These are phyloP conservation scores for Kappamyces sp. DNA, from an alignment of 192 early-diverging fungal species.

Conservation along the genomic window DNA sequence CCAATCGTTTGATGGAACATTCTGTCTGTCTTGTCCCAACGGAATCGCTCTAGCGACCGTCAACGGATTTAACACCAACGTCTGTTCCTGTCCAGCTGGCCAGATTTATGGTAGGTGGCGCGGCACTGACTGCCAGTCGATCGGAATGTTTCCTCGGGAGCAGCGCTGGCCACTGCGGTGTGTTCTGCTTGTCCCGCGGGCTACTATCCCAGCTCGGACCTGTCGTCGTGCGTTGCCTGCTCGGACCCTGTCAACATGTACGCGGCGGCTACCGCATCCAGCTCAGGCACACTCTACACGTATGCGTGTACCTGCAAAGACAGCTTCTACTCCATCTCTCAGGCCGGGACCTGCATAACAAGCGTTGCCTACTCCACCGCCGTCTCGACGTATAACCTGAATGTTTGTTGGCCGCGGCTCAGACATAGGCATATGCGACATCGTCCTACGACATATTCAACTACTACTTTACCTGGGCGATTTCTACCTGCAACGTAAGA, in stretches of 20 bases:
- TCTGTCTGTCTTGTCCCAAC: constrained; percentile 20
- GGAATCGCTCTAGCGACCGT: neutral
- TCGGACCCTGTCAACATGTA: constrained; percentile 31
- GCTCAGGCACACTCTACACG: neutral
- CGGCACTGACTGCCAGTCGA: constrained; percentile 18
- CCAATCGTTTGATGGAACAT: constrained; percentile 17
- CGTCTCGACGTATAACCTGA: neutral
- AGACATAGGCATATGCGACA: constrained; percentile 18
- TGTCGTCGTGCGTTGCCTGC: constrained; percentile 29
- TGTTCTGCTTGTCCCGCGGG: constrained; percentile 26
- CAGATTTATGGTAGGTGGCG: constrained; percentile 16
- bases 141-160: constrained; percentile 15
- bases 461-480: constrained; percentile 7
- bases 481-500: constrained; percentile 12
- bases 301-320: constrained; percentile 38
- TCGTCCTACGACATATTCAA: neutral
- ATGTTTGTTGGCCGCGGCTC: constrained; percentile 14
- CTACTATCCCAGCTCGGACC: constrained; percentile 24
- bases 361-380: neutral
- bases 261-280: neutral
- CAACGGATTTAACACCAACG: constrained; percentile 1
- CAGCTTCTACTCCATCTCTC: constrained; percentile 19
- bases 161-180: constrained; percentile 12
- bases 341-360: constrained; percentile 13
- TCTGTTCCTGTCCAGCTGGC: constrained; percentile 17